Conservation (phyloP, 1,139 yeast genomes). For the Blastobotrys apis region DNA sequence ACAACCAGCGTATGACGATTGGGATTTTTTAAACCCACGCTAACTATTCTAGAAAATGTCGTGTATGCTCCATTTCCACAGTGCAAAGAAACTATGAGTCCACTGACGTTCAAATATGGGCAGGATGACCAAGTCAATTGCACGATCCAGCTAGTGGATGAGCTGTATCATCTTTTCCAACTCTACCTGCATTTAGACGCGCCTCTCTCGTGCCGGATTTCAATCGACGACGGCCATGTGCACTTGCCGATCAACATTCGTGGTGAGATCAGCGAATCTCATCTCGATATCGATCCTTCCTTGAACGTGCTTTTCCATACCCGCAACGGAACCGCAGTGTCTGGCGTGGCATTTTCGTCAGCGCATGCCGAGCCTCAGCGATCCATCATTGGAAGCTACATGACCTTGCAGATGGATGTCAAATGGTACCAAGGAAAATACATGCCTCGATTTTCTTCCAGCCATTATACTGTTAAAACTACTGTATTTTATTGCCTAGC, state of each 20-base stretch:
- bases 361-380: not conserved
- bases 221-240: not conserved
- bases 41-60: not conserved
- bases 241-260: not conserved
- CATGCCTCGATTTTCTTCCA: not conserved
- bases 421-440: conserved; percentile 1
- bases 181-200: not conserved
- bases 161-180: not conserved
- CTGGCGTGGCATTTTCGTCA: not conserved
- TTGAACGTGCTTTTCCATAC: not conserved
- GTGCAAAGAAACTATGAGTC: not conserved
- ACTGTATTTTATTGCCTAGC: not conserved
- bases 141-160: not conserved
- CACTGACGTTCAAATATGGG: not conserved
- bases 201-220: not conserved
- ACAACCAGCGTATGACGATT: not conserved
- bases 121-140: not conserved
- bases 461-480: not conserved
- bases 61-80: not conserved
- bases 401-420: not conserved
- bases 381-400: not conserved
- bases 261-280: not conserved
- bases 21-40: not conserved
- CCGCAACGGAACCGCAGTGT: not conserved
- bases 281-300: not conserved